phyloP scores from a whole-genome alignment of 768 basidiomycete genomes.

The Leccinum subgranulosum region DNA sequence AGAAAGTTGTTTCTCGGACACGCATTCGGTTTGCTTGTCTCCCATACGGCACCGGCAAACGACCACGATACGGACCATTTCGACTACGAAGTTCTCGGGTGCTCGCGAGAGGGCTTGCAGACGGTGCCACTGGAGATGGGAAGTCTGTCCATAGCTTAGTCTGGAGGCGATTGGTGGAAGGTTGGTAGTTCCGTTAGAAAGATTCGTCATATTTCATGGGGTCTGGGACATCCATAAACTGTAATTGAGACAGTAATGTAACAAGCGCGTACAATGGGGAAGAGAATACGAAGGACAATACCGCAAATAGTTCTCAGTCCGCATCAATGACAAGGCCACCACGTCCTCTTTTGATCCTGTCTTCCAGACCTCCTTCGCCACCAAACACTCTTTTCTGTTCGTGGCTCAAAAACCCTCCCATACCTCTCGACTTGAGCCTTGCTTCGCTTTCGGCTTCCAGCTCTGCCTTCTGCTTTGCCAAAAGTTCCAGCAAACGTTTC shows the following conservation, averaged over 20 bases:
- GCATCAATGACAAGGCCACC: constrained; percentile 66
- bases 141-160: neutral
- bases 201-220: neutral
- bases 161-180: neutral
- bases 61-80: neutral
- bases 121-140: neutral
- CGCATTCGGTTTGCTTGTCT: neutral
- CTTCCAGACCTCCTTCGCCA: constrained; percentile 73
- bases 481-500: constrained; percentile 60
- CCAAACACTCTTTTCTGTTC: constrained; percentile 87
- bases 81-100: neutral
- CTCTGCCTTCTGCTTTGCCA: constrained; percentile 78
- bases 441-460: constrained; percentile 66
- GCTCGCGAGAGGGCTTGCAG: neutral
- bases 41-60: neutral
- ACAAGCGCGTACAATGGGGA: constrained; percentile 5
- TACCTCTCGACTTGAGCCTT: constrained; percentile 69
- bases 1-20: neutral
- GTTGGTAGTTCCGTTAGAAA: neutral
- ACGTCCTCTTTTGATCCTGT: constrained; percentile 69
- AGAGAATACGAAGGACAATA: neutral
- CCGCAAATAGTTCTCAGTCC: constrained; percentile 19
- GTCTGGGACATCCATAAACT: constrained; percentile 2
- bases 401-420: constrained; percentile 75
- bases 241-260: constrained; percentile 1